Evolutionary conservation across 1,284 basidiomycete species (phyloP).

Genomic region (Ustilago trichophora): DNA sequence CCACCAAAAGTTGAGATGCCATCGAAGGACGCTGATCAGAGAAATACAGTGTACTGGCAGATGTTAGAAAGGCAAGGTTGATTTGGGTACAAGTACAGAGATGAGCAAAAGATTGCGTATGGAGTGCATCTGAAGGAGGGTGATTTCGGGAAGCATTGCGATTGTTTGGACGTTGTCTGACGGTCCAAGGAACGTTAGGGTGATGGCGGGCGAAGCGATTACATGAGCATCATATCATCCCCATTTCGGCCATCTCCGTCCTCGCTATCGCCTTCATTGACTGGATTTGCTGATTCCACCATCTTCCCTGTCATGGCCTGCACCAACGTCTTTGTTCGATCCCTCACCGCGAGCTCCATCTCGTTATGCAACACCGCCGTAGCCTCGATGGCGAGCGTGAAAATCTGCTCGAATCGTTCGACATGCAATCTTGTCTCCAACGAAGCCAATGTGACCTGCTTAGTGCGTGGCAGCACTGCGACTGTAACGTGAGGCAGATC

Average conservation of each 20-base stretch:
- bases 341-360: conserved; percentile 80
- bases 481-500: conserved; percentile 88
- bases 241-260: conserved; percentile 5
- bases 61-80: too few species aligned
- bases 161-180: too few species aligned
- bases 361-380: conserved; percentile 81
- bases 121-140: too few species aligned
- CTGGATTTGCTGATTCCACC: conserved; percentile 12
- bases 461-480: conserved; percentile 82
- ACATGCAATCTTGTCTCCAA: conserved; percentile 95
- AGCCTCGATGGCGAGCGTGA: conserved; percentile 80
- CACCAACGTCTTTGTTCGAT: conserved; percentile 75
- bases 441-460: conserved; percentile 84
- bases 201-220: too few species aligned
- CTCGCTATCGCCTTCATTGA: conserved; percentile 1
- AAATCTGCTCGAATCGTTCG: conserved; percentile 88
- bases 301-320: conserved; percentile 56
- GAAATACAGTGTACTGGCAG: too few species aligned
- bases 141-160: too few species aligned
- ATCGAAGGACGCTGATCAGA: too few species aligned
- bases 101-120: neutral
- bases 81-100: conserved; percentile 25
- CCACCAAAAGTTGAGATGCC: too few species aligned
- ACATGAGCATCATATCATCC: conserved; percentile 28
- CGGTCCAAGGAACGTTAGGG: too few species aligned